phyloP scores from a whole-genome alignment of 169 alveolate species.

The Sarcocystis neurona region DNA sequence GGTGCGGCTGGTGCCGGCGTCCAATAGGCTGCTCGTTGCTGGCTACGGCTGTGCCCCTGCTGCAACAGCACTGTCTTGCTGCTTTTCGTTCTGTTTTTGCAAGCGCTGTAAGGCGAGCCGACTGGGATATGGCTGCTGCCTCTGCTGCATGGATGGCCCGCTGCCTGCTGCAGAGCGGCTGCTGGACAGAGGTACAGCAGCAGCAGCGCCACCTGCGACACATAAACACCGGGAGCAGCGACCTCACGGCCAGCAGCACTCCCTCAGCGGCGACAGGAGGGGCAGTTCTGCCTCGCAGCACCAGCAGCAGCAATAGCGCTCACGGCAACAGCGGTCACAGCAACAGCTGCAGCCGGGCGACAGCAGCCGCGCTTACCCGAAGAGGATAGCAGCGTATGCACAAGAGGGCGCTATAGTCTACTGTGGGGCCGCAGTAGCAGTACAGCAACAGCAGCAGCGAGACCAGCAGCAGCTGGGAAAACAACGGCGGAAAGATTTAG shows the following conservation, averaged over 20 bases:
- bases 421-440: too few species aligned
- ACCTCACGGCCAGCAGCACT: background rate
- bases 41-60: too few species aligned
- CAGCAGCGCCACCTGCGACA: background rate
- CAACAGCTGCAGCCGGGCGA: background rate
- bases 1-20: too few species aligned
- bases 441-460: too few species aligned
- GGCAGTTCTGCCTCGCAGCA: background rate
- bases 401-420: too few species aligned
- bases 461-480: too few species aligned
- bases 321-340: background rate
- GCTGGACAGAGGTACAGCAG: background rate
- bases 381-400: too few species aligned
- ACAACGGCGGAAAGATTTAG: too few species aligned
- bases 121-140: background rate
- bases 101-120: background rate
- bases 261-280: background rate
- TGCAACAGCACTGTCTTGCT: background rate
- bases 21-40: too few species aligned
- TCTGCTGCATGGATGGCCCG: constrained; percentile 19
- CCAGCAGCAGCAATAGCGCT: background rate
- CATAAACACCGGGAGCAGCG: background rate
- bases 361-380: too few species aligned
- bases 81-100: background rate
- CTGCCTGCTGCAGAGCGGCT: background rate